phyloP scores from a whole-genome alignment of 129 eudicot species.

The Dittrichia graveolens region DNA sequence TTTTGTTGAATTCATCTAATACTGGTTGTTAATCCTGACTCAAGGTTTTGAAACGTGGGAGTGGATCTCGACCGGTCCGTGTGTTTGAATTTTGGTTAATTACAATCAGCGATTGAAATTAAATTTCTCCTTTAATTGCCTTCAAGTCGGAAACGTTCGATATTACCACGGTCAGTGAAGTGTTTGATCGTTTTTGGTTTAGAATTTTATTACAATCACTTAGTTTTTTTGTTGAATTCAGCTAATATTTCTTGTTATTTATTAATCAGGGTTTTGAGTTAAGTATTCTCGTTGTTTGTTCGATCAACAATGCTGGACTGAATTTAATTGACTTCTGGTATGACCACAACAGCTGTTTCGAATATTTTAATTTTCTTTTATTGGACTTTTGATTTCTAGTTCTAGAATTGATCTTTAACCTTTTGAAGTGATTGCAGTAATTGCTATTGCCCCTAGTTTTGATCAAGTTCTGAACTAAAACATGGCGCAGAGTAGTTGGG shows the following conservation, averaged over 20 bases:
- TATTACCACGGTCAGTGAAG: not conserved
- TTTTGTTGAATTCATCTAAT: slow-evolving; percentile 11
- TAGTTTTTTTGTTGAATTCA: slow-evolving; percentile 10
- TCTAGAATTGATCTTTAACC: slow-evolving; percentile 1
- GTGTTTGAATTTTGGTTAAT: not conserved
- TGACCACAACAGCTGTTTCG: slow-evolving; percentile 8
- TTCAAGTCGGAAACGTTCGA: not conserved
- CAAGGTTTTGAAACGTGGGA: not conserved
- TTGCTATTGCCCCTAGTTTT: slow-evolving; percentile 16
- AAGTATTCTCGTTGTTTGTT: not conserved
- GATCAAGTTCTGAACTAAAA: slow-evolving; percentile 22
- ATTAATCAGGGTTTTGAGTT: slow-evolving; percentile 24
- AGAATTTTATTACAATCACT: not conserved
- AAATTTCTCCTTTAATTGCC: slow-evolving; percentile 4
- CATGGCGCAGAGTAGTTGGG: slow-evolving; percentile 98
- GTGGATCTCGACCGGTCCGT: slow-evolving; percentile 3
- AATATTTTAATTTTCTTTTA: not conserved
- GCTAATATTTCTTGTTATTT: slow-evolving; percentile 12
- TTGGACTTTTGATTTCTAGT: not conserved
- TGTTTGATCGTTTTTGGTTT: not conserved
- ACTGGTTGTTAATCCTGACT: slow-evolving; percentile 13
- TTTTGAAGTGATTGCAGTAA: slow-evolving; percentile 29
- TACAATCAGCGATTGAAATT: slow-evolving; percentile 13
- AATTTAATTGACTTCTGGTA: slow-evolving; percentile 34
- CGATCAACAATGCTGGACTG: slow-evolving; percentile 41